phyloP scores from a whole-genome alignment of 2,329 filamentous ascomycete genomes.

The Phyllosticta citriasiana region DNA sequence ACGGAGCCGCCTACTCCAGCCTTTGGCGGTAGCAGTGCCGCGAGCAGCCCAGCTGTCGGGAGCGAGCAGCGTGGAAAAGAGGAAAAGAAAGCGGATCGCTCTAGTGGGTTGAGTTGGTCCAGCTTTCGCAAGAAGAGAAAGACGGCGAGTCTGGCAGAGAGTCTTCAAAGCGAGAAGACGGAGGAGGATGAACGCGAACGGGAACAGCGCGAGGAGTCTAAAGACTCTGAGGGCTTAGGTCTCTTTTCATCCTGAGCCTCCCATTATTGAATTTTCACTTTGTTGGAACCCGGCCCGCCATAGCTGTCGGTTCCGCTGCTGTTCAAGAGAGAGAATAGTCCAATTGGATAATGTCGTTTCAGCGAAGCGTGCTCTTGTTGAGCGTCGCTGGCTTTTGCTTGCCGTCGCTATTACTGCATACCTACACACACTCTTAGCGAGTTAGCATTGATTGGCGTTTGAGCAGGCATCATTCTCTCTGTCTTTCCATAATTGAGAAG shows the following conservation, averaged over 20 bases:
- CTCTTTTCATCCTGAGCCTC: neutral
- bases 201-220: neutral
- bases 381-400: neutral
- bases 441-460: neutral
- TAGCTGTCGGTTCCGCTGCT: neutral
- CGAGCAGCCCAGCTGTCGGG: conserved; percentile 27
- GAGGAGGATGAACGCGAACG: conserved; percentile 35
- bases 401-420: neutral
- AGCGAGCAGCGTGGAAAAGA: conserved; percentile 13
- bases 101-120: conserved; percentile 34
- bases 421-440: neutral
- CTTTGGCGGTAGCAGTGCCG: conserved; percentile 15
- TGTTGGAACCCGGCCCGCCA: neutral
- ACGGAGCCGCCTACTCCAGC: conserved; percentile 16
- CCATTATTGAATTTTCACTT: neutral
- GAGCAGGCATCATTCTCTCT: neutral
- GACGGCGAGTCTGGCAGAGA: conserved; percentile 6
- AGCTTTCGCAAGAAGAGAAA: conserved; percentile 33
- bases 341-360: neutral
- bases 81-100: conserved; percentile 24
- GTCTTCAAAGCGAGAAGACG: conserved; percentile 29
- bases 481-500: neutral
- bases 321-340: neutral
- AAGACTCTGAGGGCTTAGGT: neutral
- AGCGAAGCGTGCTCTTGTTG: neutral